Evolutionary conservation across 2,329 filamentous ascomycete species (phyloP).

Genomic region (Cercospora sp.): DNA sequence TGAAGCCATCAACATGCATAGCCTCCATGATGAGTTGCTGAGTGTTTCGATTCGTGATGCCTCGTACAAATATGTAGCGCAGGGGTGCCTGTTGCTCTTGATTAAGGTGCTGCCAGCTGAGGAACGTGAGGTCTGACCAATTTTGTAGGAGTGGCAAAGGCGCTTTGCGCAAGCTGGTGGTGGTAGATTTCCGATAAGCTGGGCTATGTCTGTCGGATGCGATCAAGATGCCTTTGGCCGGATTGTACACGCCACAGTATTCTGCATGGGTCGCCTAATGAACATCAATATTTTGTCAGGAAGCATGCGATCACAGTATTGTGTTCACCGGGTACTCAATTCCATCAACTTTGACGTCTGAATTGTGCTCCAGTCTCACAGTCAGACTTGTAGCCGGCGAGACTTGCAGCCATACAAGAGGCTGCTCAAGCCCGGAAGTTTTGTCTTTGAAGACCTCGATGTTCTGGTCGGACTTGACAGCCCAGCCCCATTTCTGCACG

Average conservation of each 20-base stretch:
- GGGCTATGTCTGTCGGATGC: slow-evolving; percentile 11
- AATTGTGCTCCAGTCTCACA: slow-evolving; percentile 3
- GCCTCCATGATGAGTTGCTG: slow-evolving; percentile 7
- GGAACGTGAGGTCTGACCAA: slow-evolving; percentile 11
- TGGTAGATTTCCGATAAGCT: not conserved
- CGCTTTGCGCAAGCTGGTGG: not conserved
- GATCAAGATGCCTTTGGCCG: not conserved
- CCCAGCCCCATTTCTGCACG: slow-evolving; percentile 9
- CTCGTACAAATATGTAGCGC: slow-evolving; percentile 6
- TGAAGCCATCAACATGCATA: slow-evolving; percentile 3
- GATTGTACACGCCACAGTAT: slow-evolving; percentile 12
- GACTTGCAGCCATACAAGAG: not conserved
- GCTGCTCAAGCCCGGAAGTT: slow-evolving; percentile 5
- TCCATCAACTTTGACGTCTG: slow-evolving; percentile 2
- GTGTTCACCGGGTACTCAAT: not conserved
- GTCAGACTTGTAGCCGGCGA: not conserved
- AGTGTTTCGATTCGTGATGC: slow-evolving; percentile 6
- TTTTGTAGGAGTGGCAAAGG: slow-evolving; percentile 8
- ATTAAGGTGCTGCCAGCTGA: slow-evolving; percentile 4
- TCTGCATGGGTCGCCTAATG: slow-evolving; percentile 5
- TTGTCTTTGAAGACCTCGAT: slow-evolving; percentile 13
- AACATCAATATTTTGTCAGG: not conserved
- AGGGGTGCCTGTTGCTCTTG: not conserved
- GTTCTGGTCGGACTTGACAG: slow-evolving; percentile 7
- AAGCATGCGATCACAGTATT: no score